Conservation (phyloP, 345 rosid genomes). For the Bruguiera gymnorhiza region DNA sequence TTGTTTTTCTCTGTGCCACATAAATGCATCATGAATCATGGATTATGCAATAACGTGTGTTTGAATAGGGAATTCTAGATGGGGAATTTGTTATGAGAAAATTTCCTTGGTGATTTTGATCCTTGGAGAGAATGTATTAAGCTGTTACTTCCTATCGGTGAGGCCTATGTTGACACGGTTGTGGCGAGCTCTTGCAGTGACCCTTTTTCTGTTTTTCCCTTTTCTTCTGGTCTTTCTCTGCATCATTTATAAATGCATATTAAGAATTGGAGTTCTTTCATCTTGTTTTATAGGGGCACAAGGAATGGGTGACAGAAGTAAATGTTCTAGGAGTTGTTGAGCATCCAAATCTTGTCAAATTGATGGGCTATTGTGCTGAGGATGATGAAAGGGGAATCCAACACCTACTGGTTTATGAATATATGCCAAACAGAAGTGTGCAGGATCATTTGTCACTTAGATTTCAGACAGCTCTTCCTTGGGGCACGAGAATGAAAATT, state of each 20-base stretch:
- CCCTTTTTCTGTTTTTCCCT: too few relatives aligned
- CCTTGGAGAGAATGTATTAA: too few relatives aligned
- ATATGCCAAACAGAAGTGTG: conserved; percentile 86
- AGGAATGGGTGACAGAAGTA: conserved; percentile 97
- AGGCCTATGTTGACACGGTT: too few relatives aligned
- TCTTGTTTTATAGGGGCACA: conserved; percentile 65
- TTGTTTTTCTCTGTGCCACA: neutral
- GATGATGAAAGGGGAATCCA: conserved; percentile 97
- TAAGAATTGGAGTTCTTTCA: neutral
- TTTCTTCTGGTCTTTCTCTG: too few relatives aligned
- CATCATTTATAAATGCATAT: neutral
- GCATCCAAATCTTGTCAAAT: conserved; percentile 85
- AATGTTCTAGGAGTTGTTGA: conserved; percentile 92
- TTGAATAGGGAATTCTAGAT: too few relatives aligned
- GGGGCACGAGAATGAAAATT: conserved; percentile 72
- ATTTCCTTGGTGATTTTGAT: too few relatives aligned
- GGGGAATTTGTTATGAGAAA: too few relatives aligned
- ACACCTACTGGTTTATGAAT: conserved; percentile 79
- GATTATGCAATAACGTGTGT: too few relatives aligned
- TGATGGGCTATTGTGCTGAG: conserved; percentile 89
- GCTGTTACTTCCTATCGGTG: too few relatives aligned
- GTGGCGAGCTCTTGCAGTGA: too few relatives aligned
- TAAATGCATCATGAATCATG: neutral
- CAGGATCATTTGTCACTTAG: conserved; percentile 78
- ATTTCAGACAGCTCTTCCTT: conserved; percentile 58